Evolutionary conservation across 441 rosid species (phyloP).

Genomic region (Syzygium malaccense): DNA sequence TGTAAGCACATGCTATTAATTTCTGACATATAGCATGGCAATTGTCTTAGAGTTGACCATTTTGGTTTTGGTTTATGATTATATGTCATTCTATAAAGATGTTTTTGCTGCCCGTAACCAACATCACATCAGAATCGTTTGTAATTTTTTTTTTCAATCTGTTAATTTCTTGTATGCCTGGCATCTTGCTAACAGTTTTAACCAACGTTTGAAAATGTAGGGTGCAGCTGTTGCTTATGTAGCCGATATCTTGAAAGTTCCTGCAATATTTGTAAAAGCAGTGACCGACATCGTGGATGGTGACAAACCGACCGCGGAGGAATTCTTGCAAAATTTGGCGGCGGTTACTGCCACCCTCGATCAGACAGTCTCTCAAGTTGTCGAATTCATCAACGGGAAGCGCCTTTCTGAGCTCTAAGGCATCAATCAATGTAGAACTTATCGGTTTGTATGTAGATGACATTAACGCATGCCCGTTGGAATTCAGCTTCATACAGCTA

Average conservation of each 20-base stretch:
- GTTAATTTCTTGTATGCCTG: not conserved
- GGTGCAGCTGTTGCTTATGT: slow-evolving; percentile 98
- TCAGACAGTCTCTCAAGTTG: slow-evolving; percentile 43
- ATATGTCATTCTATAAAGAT: not conserved
- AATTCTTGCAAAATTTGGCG: slow-evolving; percentile 75
- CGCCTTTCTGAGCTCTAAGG: slow-evolving; percentile 55
- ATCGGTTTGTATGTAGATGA: not conserved
- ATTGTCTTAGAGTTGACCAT: not conserved
- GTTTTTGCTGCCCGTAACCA: not conserved
- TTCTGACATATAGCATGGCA: not conserved
- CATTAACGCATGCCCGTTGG: not conserved
- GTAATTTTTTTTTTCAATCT: not conserved
- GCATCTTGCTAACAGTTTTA: not conserved
- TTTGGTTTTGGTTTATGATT: not conserved
- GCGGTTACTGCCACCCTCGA: slow-evolving; percentile 71
- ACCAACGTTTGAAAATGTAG: slow-evolving; percentile 23
- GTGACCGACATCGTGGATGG: slow-evolving; percentile 85
- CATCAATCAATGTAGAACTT: not conserved
- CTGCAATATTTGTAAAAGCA: slow-evolving; percentile 74
- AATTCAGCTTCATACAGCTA: not conserved
- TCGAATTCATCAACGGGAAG: slow-evolving; percentile 75
- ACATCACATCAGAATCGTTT: not conserved
- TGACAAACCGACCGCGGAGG: slow-evolving; percentile 83
- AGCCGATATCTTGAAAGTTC: slow-evolving; percentile 79
- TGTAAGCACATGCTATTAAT: not conserved